Base-by-base conservation (phyloP, 1,139 yeast species). In the Diutina siamensis region DNA sequence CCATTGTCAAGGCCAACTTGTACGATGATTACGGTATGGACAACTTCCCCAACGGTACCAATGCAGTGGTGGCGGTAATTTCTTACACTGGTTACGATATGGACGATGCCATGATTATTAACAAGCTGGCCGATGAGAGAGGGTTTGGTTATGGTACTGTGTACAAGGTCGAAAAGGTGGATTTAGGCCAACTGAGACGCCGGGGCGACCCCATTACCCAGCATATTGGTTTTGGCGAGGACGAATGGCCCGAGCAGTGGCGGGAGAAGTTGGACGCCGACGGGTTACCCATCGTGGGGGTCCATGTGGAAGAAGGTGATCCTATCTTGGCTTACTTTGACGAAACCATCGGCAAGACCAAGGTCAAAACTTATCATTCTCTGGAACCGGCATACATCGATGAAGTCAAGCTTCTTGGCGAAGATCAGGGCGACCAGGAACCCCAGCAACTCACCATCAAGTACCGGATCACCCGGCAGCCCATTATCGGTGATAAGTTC, bases 31-130 rank as follows among this genome's bases (percentile, higher is more conserved):
- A 89, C 58, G 98, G 98, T 40, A 81, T 94, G 87, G 99, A 92
- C 62, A 86, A 88, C 62, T 92, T 87, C 78, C 99, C 99, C 52
- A 94, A 94, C 62, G 99, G 99, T 62, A 88, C 87, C 55, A 92
- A 92, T 59, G 98, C 98, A 2, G 96, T 92, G 48, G 99, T 92
- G 51, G 99, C 99, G 0, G 99, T 92, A 55, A 92, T 92, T 59
- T 88, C 98, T 0, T 92, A 92, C 63, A 94, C 99, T 7, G 98
- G 98, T 55, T 92, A 92, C 61, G 99, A 92, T 84, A 92, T 92
- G 98, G 81, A 92, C 69, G 99, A 92, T 67, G 99, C 98, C 61
- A 92, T 92, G 98, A 92, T 92, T 59, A 79, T 92, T 57, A 94
- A 92, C 65, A 92, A 92, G 64, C 83, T 95, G 44, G 96, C 97